A percentile compares a stretch with the other conserved stretches of the same genome.
Evolutionary conservation across 2,329 filamentous ascomycete genomes (phyloP).

Genomic region (Phialophora expanda): DNA sequence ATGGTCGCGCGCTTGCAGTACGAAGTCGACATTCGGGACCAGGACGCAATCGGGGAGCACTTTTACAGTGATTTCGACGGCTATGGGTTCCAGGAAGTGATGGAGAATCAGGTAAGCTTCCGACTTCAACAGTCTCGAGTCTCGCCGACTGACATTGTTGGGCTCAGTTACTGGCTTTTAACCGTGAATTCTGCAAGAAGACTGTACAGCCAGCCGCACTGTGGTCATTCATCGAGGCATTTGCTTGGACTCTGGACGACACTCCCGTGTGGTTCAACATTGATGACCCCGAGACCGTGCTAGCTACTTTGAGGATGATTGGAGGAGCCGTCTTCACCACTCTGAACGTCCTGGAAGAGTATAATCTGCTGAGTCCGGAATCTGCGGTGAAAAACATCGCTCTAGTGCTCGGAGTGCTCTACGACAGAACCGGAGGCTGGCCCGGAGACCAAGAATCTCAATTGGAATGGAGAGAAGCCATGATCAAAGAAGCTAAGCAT

Average conservation of each 20-base stretch:
- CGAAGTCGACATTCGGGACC: conserved; percentile 13
- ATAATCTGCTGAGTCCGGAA: conserved; percentile 9
- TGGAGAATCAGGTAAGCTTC: conserved; percentile 27
- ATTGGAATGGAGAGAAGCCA: conserved; percentile 13
- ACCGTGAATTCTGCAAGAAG: conserved; percentile 12
- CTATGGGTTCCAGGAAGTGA: conserved; percentile 27
- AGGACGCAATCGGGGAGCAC: conserved; percentile 2
- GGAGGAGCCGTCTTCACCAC: conserved; percentile 20
- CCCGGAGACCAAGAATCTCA: conserved; percentile 7
- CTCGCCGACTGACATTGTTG: not conserved
- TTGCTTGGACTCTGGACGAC: conserved; percentile 14
- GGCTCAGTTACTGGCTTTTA: conserved; percentile 12
- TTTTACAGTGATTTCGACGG: conserved; percentile 16
- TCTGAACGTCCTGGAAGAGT: conserved; percentile 17
- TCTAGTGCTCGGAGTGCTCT: conserved; percentile 21
- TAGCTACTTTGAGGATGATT: conserved; percentile 18
- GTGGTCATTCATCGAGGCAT: conserved; percentile 20
- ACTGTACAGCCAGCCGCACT: conserved; percentile 12
- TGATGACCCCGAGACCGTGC: conserved; percentile 11
- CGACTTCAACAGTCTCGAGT: not conserved
- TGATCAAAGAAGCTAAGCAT: conserved; percentile 16
- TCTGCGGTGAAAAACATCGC: conserved; percentile 23
- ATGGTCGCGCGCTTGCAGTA: conserved; percentile 10
- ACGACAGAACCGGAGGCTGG: conserved; percentile 6
- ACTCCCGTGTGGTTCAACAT: conserved; percentile 3